phyloP scores from a whole-genome alignment of 441 rosid species.

The Bocquillonia castaneifolia region DNA sequence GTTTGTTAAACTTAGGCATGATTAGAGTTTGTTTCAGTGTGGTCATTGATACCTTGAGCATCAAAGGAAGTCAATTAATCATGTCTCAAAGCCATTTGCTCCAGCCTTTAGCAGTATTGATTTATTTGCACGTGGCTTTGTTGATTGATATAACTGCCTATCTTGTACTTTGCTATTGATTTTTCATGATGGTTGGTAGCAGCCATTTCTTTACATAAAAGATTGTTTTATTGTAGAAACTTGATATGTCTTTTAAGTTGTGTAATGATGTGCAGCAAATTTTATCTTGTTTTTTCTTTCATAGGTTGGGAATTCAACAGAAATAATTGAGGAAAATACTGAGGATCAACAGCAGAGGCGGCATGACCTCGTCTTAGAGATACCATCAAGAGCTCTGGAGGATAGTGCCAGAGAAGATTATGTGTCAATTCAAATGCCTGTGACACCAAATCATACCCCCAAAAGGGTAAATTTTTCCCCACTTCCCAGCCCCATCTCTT shows the following conservation, averaged over 20 bases:
- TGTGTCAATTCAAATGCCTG: constrained; percentile 42
- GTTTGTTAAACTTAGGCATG: neutral
- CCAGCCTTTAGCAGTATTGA: neutral
- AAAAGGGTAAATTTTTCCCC: constrained; percentile 84
- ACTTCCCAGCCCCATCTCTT: constrained; percentile 50
- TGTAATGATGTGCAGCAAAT: neutral
- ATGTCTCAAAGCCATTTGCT: neutral
- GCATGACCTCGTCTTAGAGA: constrained; percentile 40
- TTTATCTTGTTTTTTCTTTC: constrained; percentile 20
- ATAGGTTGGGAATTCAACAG: constrained; percentile 46
- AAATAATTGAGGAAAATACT: constrained; percentile 55
- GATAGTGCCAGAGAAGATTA: constrained; percentile 41
- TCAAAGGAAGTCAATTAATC: neutral
- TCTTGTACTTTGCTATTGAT: neutral
- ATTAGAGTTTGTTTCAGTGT: neutral
- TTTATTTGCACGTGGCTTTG: neutral
- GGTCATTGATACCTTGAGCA: neutral
- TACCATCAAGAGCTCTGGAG: constrained; percentile 43
- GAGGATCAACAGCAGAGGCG: constrained; percentile 28
- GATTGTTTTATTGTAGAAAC: constrained; percentile 12
- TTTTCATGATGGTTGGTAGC: constrained; percentile 3
- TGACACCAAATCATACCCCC: constrained; percentile 53
- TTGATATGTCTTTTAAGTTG: neutral
- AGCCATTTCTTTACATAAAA: constrained; percentile 3
- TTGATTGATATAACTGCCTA: neutral